Base-by-base conservation (phyloP, 2,329 filamentous ascomycete genomes). In the Sclerotinia minor region DNA sequence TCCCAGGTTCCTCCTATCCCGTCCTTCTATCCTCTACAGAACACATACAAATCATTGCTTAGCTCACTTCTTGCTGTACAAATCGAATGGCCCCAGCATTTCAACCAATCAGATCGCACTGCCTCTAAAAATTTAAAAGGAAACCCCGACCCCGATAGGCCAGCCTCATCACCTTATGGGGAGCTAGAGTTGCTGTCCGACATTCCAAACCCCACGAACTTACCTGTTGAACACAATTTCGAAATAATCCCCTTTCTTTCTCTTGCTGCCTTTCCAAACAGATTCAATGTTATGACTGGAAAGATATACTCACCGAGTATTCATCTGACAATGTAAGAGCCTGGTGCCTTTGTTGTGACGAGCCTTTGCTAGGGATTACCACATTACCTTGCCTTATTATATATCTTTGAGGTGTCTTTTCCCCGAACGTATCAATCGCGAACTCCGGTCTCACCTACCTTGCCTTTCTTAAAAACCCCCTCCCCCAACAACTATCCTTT, bases 261-360 rank as follows among this genome's bases (percentile, higher is more conserved):
- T 49, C 41, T 47, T 24, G 35, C 45, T 50, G 32, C 4, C 59
- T 50, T 61, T 47, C 49, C 24, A 26, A 61, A 2, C 13, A 38
- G 26, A 50, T 11, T 61, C 45, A 8, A 61, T 35, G 29, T 35
- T 50, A 35, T 32, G 29, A 26, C 21, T 49, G 54, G n/a, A 41
- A 57, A 26, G 8, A 35, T 19, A 24, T 29, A 32, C 61, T 54
- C 38, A 45, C 19, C 35, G 8, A 55, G 21, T 38, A 24, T 65
- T 52, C 11, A 61, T 41, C 55, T 67, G 69, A 73, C 70, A 68
- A 75, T 75, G 74, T 76, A 71, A 75, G 70, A 70, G 73, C 70
- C 70, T 67, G 69, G 74, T 67, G 73, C 71, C 68, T 61, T 68
- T 69, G 69, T 72, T 73, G 71, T 72, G 52, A 59, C 38, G 41